phyloP scores from a whole-genome alignment of 176 grass and related monocot genomes.

The Ensete glaucum region DNA sequence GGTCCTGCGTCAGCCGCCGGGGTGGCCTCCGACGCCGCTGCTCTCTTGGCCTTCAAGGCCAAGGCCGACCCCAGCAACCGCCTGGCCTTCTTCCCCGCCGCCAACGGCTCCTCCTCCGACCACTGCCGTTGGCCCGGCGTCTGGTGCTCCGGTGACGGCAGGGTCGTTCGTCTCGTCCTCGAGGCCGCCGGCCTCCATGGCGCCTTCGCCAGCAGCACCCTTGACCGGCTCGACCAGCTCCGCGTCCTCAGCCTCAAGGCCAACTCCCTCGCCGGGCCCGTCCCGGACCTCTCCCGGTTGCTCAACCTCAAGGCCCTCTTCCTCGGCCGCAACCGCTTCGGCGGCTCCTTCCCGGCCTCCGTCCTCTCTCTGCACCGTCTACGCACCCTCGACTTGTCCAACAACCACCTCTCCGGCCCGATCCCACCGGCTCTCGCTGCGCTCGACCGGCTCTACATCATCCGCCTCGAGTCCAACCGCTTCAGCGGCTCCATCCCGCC shows the following conservation, averaged over 20 bases:
- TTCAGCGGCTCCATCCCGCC: conserved; percentile 66
- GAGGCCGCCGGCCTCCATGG: conserved; percentile 53
- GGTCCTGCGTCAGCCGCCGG: background rate
- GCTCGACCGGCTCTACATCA: conserved; percentile 37
- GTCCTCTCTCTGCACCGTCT: conserved; percentile 55
- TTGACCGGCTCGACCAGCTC: conserved; percentile 42
- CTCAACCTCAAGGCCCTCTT: conserved; percentile 74
- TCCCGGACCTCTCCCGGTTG: conserved; percentile 73
- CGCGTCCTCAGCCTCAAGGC: conserved; percentile 85
- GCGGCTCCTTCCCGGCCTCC: conserved; percentile 55
- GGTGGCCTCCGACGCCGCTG: conserved; percentile 1
- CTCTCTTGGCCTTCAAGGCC: conserved; percentile 58
- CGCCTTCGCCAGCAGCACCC: conserved; percentile 36
- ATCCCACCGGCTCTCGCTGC: conserved; percentile 46
- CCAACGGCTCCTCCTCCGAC: background rate
- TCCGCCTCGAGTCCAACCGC: conserved; percentile 68
- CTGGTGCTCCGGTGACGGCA: conserved; percentile 26
- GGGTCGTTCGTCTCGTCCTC: conserved; percentile 62
- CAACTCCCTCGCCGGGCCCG: conserved; percentile 55
- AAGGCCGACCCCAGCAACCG: conserved; percentile 46
- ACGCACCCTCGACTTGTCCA: conserved; percentile 69
- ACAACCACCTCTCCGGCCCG: conserved; percentile 50
- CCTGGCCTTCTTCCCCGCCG: conserved; percentile 22
- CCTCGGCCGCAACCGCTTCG: conserved; percentile 69
- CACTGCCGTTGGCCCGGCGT: conserved; percentile 43